phyloP scores from a whole-genome alignment of 768 basidiomycete species.

The Mycena chlorophos region DNA sequence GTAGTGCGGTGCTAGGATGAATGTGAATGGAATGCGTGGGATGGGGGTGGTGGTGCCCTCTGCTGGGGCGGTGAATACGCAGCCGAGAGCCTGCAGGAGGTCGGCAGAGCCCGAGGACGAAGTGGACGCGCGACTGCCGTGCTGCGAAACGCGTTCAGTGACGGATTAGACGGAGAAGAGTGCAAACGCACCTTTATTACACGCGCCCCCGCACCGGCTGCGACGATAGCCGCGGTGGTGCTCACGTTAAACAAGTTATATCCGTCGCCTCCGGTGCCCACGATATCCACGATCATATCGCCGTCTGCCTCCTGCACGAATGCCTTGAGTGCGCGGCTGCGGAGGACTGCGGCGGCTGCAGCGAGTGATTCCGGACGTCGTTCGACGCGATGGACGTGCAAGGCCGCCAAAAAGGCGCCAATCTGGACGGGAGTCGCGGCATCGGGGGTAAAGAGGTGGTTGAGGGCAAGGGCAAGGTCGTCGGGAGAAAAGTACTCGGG shows the following conservation, averaged over 20 bases:
- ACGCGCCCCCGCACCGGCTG: conserved; percentile 90
- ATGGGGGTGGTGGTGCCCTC: conserved; percentile 59
- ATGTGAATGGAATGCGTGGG: conserved; percentile 76
- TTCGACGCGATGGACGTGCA: conserved; percentile 80
- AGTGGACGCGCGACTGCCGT: conserved; percentile 87
- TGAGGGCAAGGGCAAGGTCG: conserved; percentile 72
- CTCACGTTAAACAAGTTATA: conserved; percentile 97
- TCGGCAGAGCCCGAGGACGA: conserved; percentile 95
- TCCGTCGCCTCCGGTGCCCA: conserved; percentile 94
- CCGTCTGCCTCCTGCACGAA: conserved; percentile 54
- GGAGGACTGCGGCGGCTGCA: conserved; percentile 74
- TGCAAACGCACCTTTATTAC: conserved; percentile 77
- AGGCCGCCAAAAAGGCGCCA: conserved; percentile 85
- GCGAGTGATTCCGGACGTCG: conserved; percentile 73
- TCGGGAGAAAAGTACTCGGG: conserved; percentile 79
- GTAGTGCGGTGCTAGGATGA: conserved; percentile 92
- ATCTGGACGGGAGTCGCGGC: conserved; percentile 71
- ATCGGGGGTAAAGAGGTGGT: conserved; percentile 70
- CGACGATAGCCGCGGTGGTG: conserved; percentile 90
- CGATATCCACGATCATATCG: conserved; percentile 84
- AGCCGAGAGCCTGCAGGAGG: conserved; percentile 80
- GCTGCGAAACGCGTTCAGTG: conserved; percentile 53
- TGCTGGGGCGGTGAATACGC: conserved; percentile 67
- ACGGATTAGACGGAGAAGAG: conserved; percentile 11
- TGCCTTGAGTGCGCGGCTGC: conserved; percentile 65